These are phyloP conservation scores for Stachybotrys chlorohalonatus DNA, from an alignment of 2,329 filamentous ascomycete species.

Conservation along the genomic window DNA sequence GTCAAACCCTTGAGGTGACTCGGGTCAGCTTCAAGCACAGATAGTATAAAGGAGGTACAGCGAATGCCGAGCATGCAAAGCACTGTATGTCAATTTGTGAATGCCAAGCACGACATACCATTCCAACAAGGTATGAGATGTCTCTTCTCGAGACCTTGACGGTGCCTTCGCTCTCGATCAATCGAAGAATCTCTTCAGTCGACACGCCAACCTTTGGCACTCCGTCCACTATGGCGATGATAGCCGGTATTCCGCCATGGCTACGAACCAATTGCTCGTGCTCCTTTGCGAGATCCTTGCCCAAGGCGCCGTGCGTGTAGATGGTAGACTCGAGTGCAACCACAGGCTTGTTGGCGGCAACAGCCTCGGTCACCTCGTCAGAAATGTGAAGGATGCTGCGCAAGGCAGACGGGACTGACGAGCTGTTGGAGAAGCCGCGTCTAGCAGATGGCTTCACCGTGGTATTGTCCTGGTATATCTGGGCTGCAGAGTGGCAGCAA, in stretches of 20 bases:
- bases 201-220: conserved; percentile 71
- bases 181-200: conserved; percentile 60
- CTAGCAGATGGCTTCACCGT: background rate
- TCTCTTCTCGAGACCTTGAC: conserved; percentile 84
- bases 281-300: conserved; percentile 63
- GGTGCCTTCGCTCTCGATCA: conserved; percentile 60
- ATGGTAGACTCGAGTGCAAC: conserved; percentile 94
- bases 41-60: too few relatives aligned
- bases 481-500: background rate
- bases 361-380: conserved; percentile 72
- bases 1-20: conserved; percentile 41
- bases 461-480: background rate
- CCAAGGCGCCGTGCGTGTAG: conserved; percentile 87
- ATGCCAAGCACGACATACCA: conserved; percentile 39
- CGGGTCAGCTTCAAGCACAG: conserved; percentile 2
- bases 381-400: conserved; percentile 57
- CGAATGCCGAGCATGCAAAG: too few relatives aligned
- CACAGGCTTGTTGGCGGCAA: conserved; percentile 67
- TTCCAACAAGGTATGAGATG: conserved; percentile 69
- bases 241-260: conserved; percentile 79
- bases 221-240: conserved; percentile 80
- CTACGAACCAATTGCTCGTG: conserved; percentile 74
- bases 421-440: background rate
- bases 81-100: background rate
- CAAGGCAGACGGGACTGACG: conserved; percentile 14